Evolutionary conservation across 2,329 filamentous ascomycete genomes (phyloP).

Genomic region (Cladosporium sp.): DNA sequence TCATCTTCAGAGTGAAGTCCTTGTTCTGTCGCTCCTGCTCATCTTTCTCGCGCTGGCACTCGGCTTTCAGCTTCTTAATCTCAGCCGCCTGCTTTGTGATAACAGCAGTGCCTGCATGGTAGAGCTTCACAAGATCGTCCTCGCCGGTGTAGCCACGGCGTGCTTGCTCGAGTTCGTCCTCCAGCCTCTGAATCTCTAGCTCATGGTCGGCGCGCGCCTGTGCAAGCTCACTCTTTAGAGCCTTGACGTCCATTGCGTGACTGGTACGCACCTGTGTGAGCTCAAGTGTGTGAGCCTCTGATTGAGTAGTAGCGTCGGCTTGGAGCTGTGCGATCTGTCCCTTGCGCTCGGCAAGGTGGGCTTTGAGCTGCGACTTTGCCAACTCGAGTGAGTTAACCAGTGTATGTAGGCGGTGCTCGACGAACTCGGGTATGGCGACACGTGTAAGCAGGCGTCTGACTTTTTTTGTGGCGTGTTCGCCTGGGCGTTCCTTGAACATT

Average conservation of each 20-base stretch:
- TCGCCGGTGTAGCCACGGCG: neutral
- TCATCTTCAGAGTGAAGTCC: neutral
- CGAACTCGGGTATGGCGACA: neutral
- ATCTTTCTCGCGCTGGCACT: neutral
- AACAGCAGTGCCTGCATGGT: neutral
- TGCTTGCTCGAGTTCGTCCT: neutral
- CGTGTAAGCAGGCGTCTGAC: neutral
- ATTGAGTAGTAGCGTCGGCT: neutral
- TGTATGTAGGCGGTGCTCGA: neutral
- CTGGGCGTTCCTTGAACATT: neutral
- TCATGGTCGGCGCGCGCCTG: neutral
- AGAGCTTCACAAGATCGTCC: conserved; percentile 2
- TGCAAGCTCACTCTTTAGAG: neutral
- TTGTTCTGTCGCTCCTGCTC: neutral
- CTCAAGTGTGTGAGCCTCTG: neutral
- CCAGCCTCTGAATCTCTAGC: neutral
- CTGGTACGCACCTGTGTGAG: neutral
- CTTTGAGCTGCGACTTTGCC: conserved; percentile 6
- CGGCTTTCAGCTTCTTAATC: neutral
- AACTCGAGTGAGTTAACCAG: neutral
- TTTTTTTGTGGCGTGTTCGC: neutral
- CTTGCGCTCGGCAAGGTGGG: neutral
- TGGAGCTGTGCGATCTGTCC: neutral
- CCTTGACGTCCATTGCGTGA: neutral
- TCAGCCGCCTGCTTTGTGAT: conserved; percentile 2